These are phyloP conservation scores for Fagopyrum homotropicum DNA, from an alignment of 148 eudicot species.

Conservation along the genomic window DNA sequence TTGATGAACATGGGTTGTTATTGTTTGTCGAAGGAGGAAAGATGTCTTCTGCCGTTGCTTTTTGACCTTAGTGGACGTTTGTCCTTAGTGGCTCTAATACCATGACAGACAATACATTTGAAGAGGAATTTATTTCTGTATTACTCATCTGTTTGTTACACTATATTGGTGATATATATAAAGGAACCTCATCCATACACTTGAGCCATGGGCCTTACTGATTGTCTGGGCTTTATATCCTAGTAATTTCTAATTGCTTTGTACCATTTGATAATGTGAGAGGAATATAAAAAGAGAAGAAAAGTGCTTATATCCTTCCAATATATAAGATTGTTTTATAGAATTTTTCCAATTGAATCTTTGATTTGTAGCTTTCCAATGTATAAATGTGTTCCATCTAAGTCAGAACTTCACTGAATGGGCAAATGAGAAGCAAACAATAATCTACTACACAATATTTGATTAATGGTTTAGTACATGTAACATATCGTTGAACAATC, in stretches of 20 bases:
- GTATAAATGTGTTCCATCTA: background rate
- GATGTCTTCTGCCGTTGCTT: no score
- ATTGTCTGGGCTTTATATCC: no score
- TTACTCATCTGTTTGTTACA: no score
- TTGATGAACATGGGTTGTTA: no score
- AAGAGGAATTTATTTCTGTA: no score
- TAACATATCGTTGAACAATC: background rate
- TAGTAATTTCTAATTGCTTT: background rate
- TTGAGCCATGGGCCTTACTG: no score
- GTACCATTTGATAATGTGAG: conserved; percentile 9
- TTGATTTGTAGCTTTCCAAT: background rate
- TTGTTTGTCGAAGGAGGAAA: no score
- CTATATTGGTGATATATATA: no score
- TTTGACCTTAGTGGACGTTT: no score
- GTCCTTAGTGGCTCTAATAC: no score
- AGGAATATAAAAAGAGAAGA: background rate
- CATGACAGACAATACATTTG: no score
- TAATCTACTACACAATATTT: background rate
- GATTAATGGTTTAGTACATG: background rate
- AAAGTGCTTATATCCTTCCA: background rate
- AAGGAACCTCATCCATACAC: no score
- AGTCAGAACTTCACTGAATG: background rate
- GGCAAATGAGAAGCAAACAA: background rate
- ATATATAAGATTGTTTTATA: background rate
- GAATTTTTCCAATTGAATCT: background rate